phyloP scores from a whole-genome alignment of 2,329 filamentous ascomycete species.

The Ascocoryne sarcoides region DNA sequence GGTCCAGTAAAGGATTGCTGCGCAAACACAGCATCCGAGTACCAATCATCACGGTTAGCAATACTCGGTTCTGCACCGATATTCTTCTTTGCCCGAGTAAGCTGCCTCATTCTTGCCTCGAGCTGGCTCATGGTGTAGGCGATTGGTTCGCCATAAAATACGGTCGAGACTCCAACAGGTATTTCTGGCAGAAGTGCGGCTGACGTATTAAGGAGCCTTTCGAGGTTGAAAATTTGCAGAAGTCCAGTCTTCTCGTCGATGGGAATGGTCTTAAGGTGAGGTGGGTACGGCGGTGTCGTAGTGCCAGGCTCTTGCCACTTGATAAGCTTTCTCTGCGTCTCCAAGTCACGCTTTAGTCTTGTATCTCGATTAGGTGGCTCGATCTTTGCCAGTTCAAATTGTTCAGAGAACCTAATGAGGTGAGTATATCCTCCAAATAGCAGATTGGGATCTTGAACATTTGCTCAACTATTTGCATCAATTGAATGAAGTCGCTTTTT shows the following conservation, averaged over 20 bases:
- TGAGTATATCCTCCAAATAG: too few species aligned
- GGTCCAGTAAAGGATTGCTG: slow-evolving; percentile 34
- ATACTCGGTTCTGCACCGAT: slow-evolving; percentile 4
- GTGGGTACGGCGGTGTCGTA: slow-evolving; percentile 17
- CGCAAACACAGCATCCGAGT: slow-evolving; percentile 30
- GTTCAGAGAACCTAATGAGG: background rate
- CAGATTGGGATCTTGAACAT: too few species aligned
- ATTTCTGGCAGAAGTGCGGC: slow-evolving; percentile 19
- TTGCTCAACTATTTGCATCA: too few species aligned
- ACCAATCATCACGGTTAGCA: slow-evolving; percentile 2
- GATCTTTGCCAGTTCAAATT: background rate
- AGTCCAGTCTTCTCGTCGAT: slow-evolving; percentile 16
- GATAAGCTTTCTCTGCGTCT: background rate
- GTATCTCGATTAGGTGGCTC: background rate
- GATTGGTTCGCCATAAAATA: slow-evolving; percentile 8
- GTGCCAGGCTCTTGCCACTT: slow-evolving; percentile 4
- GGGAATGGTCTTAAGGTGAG: slow-evolving; percentile 24
- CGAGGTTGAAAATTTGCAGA: slow-evolving; percentile 23
- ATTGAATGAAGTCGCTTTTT: too few species aligned
- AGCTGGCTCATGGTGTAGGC: slow-evolving; percentile 5
- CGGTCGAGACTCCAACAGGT: slow-evolving; percentile 9
- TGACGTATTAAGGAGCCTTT: slow-evolving; percentile 17
- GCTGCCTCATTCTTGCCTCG: slow-evolving; percentile 3
- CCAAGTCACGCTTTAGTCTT: background rate
- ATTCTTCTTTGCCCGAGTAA: background rate